phyloP scores from a whole-genome alignment of 345 rosid genomes.

The Adansonia digitata region DNA sequence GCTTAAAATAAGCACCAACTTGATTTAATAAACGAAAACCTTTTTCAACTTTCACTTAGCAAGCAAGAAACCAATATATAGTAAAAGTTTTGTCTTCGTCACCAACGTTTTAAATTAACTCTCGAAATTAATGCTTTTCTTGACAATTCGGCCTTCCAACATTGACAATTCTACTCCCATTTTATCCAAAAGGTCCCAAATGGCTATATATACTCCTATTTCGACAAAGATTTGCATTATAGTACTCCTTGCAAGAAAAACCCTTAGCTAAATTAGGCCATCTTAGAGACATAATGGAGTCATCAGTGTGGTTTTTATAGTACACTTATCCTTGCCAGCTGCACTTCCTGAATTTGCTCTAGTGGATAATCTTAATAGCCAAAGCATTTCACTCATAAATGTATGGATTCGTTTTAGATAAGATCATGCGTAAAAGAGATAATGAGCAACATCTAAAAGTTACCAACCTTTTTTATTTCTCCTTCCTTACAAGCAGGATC shows the following conservation, averaged over 20 bases:
- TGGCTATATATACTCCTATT: not conserved
- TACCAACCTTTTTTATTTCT: not conserved
- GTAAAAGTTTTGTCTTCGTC: not conserved
- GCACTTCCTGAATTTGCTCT: not conserved
- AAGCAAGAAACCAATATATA: not conserved
- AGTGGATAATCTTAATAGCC: not conserved
- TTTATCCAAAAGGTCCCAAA: not conserved
- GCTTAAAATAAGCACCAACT: constrained; percentile 18
- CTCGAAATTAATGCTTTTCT: not conserved
- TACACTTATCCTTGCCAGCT: not conserved
- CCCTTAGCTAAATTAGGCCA: not conserved
- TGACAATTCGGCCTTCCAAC: not conserved
- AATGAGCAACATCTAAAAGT: not conserved
- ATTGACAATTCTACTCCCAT: not conserved
- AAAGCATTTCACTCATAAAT: not conserved
- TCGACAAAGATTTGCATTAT: not conserved
- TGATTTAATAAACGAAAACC: constrained; percentile 16
- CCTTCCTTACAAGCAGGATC: not conserved
- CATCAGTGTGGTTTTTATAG: not conserved
- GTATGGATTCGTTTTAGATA: constrained; percentile 5
- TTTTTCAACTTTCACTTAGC: not conserved
- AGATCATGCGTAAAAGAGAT: not conserved
- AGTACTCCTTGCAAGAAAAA: not conserved
- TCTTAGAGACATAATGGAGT: not conserved
- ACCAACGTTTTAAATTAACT: not conserved